These are phyloP conservation scores for Cryptococcus floricola DNA, from an alignment of 1,284 basidiomycete species.

Conservation along the genomic window DNA sequence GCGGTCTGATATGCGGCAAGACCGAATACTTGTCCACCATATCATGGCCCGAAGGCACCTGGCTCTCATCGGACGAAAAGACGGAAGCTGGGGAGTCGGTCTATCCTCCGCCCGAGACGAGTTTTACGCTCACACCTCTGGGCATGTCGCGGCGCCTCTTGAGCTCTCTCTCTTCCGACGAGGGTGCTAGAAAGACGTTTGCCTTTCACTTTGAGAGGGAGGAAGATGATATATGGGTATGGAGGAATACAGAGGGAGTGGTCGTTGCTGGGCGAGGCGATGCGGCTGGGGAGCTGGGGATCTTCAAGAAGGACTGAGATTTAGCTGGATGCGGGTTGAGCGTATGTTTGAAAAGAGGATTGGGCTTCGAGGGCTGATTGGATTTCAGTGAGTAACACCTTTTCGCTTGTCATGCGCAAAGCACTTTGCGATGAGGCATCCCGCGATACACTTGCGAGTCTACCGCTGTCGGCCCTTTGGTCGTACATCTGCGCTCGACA, in stretches of 20 bases:
- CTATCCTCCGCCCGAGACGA: background rate
- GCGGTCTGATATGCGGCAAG: background rate
- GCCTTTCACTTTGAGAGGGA: background rate
- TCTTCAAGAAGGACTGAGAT: background rate
- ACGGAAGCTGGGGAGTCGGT: background rate
- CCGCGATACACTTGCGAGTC: no score
- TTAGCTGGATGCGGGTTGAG: no score
- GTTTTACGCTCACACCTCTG: background rate
- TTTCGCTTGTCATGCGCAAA: no score
- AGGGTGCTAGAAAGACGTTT: background rate
- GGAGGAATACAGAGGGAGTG: background rate
- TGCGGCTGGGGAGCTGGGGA: background rate
- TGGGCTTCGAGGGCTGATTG: no score
- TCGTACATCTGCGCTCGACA: no score
- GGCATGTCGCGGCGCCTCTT: background rate
- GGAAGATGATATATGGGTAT: background rate
- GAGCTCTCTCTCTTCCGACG: background rate
- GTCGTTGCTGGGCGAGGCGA: background rate
- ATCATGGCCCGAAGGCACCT: background rate
- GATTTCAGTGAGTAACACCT: no score
- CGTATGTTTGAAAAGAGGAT: no score
- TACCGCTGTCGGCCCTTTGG: no score
- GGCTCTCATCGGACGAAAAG: background rate
- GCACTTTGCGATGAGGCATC: no score
- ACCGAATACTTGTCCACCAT: background rate